Evolutionary conservation across 2,329 filamentous ascomycete genomes (phyloP), one percentile per base, ranked within the genome.

Genomic region (Trichoderma hamatum): DNA sequence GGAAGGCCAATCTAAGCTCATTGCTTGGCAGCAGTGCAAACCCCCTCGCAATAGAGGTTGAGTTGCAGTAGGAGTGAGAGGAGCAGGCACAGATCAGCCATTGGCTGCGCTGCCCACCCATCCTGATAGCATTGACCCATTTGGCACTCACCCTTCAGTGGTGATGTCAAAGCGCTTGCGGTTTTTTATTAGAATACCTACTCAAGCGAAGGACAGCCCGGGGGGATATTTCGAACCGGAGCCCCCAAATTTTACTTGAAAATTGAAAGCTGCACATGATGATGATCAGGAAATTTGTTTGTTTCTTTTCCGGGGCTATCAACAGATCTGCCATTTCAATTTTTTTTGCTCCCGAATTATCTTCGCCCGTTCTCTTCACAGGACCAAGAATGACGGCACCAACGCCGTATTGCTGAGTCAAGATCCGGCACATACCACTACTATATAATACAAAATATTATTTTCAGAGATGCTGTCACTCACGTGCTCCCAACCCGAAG

Each of bases 401-500:
- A 32, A 34, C 51, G 28, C 61, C 51, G 61, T 7, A 30, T 28
- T 9, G 24, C 13, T 36, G 55, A 43, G 56, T 26, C 61, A 55
- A 34, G 49, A 26, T 32, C 52, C 51, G 52, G 16, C 0, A 39
- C 7, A 28, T 6, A 19, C n/a, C 10, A 46, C 32, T 19, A 11
- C 16, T 26, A 19, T 21, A 52, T 19, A 52, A 6, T 54, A 10
- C 49, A 64, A 11, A 49, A 49, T 49, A 24, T n/a, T 26, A 39
- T 32, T 54, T 55, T 39, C 6, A 34, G n/a, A 56, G 24, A 55
- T n/a, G 58, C 39, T 21, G 21, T 59, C 52, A 32, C 54, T 59
- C 54, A 67, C 54, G 54, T 59, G 64, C 11, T 13, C 54, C 26
- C 21, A 21, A 51, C 16, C 64, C 64, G 36, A 49, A 54, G 54